Conservation (phyloP, 1,139 yeast species). For the Magnusiomyces paraingens region DNA sequence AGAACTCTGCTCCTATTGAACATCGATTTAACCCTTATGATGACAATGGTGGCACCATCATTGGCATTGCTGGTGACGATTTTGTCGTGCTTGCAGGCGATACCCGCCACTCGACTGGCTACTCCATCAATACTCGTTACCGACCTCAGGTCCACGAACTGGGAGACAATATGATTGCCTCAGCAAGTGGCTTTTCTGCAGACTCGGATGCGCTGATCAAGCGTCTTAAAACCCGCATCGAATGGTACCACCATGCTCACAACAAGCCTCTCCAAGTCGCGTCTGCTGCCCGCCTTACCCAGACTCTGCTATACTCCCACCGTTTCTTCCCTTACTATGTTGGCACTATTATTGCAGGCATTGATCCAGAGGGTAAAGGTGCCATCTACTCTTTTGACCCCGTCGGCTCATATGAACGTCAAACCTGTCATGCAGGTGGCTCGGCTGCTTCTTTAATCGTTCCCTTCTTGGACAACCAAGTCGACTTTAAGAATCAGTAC, state of each 20-base stretch:
- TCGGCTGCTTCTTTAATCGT: conserved; percentile 93
- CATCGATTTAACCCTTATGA: conserved; percentile 93
- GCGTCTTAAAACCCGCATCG: conserved; percentile 65
- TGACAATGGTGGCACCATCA: conserved; percentile 95
- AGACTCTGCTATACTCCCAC: conserved; percentile 84
- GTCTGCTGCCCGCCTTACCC: conserved; percentile 86
- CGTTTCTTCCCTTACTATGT: conserved; percentile 97
- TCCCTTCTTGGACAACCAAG: conserved; percentile 98
- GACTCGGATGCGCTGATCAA: conserved; percentile 85
- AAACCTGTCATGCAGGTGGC: conserved; percentile 96
- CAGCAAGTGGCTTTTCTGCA: conserved; percentile 96
- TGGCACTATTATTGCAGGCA: conserved; percentile 88
- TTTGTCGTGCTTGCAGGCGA: conserved; percentile 97
- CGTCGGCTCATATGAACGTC: conserved; percentile 95
- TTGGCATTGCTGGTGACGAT: conserved; percentile 97
- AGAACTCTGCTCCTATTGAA: conserved; percentile 55
- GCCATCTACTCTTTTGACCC: conserved; percentile 96
- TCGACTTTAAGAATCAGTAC: conserved; percentile 84
- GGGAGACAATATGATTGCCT: conserved; percentile 80
- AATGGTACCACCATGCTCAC: conserved; percentile 93
- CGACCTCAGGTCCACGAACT: conserved; percentile 86
- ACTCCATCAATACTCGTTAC: conserved; percentile 86
- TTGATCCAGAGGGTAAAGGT: conserved; percentile 91
- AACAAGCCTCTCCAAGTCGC: conserved; percentile 60
- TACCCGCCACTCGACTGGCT: conserved; percentile 93